Base-by-base conservation (phyloP, 805 yeast species). In the Kregervanrija fluxuum region DNA sequence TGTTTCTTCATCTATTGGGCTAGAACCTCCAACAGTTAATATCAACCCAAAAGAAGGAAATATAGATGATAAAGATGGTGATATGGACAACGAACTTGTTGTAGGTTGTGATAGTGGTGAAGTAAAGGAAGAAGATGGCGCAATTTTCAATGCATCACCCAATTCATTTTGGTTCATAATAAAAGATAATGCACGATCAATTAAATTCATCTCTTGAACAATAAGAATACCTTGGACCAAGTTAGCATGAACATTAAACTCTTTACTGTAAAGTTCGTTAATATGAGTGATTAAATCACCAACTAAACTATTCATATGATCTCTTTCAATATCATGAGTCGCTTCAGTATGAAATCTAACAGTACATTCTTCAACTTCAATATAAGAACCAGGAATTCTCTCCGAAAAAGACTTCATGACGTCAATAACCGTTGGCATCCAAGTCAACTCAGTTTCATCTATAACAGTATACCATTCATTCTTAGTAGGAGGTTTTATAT, bases 251-350 rank as follows among this genome's bases (percentile, higher is more conserved):
- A 90, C 72, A 34, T 77, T 77, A 33, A 48, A 61, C 41, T 71
- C 74, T 13, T 73, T 76, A 12, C 75, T 73, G 58, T 78, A 85
- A 31, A 82, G 67, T 39, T 83, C 93, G 62, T 91, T 89, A 45
- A 90, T 79, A 61, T 88, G 89, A 17, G 90, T 81, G 39, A 90
- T 80, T 45, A 84, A 75, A 54, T 89, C 96, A 40, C 97, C 96
- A 65, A 87, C 75, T 14, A 82, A 73, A 39, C 81, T 72, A 30
- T 74, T 63, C 42, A 80, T 79, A 54, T 95, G 76, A 41, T 82
- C 87, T 30, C 70, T 67, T 50, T 74, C 77, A 14, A 73, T 75
- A 37, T 76, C 79, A 38, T 74, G 75, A 6, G 85, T 79, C 41
- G 70, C 72, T 40, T 85, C 89, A 2, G 95, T 81, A 53, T 86